Base-by-base conservation (phyloP, 1,284 basidiomycete species). In the Cystobasidiaceae sp. region DNA sequence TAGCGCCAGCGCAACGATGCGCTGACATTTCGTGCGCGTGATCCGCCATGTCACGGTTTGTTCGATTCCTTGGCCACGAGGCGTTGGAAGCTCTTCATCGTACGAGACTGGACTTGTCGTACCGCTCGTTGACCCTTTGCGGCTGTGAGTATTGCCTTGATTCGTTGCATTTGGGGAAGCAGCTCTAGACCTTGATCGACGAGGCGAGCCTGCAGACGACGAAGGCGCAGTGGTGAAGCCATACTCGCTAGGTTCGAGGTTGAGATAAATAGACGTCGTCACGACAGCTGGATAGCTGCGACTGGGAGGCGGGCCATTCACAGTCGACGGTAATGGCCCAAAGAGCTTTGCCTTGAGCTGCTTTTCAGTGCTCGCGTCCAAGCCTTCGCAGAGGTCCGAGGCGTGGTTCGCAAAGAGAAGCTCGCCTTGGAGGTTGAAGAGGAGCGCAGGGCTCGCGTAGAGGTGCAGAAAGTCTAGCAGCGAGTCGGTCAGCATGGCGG, bases 381-480 rank as follows among this genome's bases (percentile, higher is more conserved):
- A 28, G 34, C 44, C 45, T 23, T 64, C 43, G 25, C 43, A 56
- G 4, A 48, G 28, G 28, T 44, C 41, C 27, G 61, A n/a, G n/a
- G 51, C 61, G 6, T 30, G 27, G 46, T 64, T 64, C 19, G 41
- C 51, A 17, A 30, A 56, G 61, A 64, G 61, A 21, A 56, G 39
- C 25, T 43, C 27, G 13, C 61, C 61, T n/a, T 54, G 23, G 51
- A 34, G 28, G n/a, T 64, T 51, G 61, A 56, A 64, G 21, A 64
- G 52, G n/a, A 55, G 43, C 19, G 61, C 52, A 6, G 61, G 61
- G 32, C 19, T 25, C 30, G 61, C 27, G 52, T 44, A 50, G 43
- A 64, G n/a, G 19, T 64, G 61, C 13, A 64, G 46, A n/a, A 64
- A 54, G 61, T 64, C 61, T 30, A 64, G 52, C 51, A 64, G 44